Base-by-base conservation (phyloP, 805 yeast species). In the Jamesozyma jinghongensis region DNA sequence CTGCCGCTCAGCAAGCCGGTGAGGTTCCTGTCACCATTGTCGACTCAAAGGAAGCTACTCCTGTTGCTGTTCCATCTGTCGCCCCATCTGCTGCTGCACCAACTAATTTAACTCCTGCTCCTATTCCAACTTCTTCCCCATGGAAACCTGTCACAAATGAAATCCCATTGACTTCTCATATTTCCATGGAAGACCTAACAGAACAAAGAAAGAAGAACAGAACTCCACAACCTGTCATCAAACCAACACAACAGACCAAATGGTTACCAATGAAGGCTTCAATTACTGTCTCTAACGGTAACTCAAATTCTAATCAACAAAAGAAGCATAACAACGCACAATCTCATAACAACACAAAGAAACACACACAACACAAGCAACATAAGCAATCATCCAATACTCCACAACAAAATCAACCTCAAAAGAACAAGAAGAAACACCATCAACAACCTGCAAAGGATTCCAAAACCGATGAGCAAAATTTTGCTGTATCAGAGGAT, bases 251-350 rank as follows among this genome's bases (percentile, higher is more conserved):
- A n/a, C 40, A 49, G n/a, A 52, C 59, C 7, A 82, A 81, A 57
- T 79, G 85, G 85, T 73, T 79, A 31, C 85, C 85, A n/a, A 75
- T 73, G 57, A 71, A 75, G 50, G 83, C 77, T 20, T 62, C 74
- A 32, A 74, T 73, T 36, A 71, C 70, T 20, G 65, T 73, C 32
- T 65, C 61, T 16, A 16, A n/a, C n/a, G n/a, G n/a, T n/a, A n/a
- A 27, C 13, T 16, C 6, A 11, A 27, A 11, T 18, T 12, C 27
- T 4, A 49, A 44, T 7, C 37, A 37, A 20, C 49, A 43, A 33
- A 51, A 44, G 41, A 47, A 42, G 31, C 19, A 45, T 14, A 46
- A 41, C n/a, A 36, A 39, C n/a, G 42, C 37, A 17, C 41, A 43
- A 36, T 37, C 40, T 20, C 5, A 5, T 30, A 42, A 38, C 17